A percentile compares a stretch with the other conserved stretches of the same genome.
These are phyloP conservation scores for Colletotrichum sp. DNA, from an alignment of 2,329 filamentous ascomycete genomes.

Conservation along the genomic window DNA sequence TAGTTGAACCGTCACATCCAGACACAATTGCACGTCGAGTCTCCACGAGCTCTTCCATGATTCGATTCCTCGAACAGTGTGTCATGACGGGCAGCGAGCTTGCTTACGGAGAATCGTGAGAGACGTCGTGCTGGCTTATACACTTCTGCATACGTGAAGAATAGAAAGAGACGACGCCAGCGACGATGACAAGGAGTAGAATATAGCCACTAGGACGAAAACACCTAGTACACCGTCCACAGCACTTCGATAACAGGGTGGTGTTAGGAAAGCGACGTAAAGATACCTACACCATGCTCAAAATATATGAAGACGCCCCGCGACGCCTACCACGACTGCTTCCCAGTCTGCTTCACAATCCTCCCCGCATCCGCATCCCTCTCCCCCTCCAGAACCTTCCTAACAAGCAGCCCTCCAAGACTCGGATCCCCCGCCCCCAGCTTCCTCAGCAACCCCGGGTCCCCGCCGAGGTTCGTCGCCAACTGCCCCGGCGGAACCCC, in stretches of 20 bases:
- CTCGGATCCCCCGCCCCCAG: slow-evolving; percentile 35
- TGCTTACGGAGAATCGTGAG: background rate
- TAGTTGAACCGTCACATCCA: background rate
- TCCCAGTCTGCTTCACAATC: slow-evolving; percentile 28
- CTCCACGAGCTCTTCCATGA: background rate
- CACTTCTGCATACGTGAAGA: background rate
- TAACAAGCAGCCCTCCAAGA: slow-evolving; percentile 41
- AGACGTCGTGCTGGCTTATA: background rate
- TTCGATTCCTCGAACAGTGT: background rate
- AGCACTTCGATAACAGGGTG: background rate
- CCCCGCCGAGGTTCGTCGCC: slow-evolving; percentile 41
- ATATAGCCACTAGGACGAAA: too few species aligned
- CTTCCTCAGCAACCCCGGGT: slow-evolving; percentile 18
- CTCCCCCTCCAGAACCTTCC: slow-evolving; percentile 43
- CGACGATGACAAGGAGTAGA: too few species aligned
- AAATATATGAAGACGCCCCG: background rate
- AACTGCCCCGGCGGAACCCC: slow-evolving; percentile 43
- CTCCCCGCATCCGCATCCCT: slow-evolving; percentile 45
- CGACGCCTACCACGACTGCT: slow-evolving; percentile 6
- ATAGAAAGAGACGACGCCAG: too few species aligned
- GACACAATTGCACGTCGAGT: background rate
- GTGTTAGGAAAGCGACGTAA: background rate
- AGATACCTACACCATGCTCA: background rate
- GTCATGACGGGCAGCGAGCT: background rate
- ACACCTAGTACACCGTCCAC: too few species aligned